phyloP scores from a whole-genome alignment of 176 grass and related monocot genomes.

The Saccharum spontaneum region DNA sequence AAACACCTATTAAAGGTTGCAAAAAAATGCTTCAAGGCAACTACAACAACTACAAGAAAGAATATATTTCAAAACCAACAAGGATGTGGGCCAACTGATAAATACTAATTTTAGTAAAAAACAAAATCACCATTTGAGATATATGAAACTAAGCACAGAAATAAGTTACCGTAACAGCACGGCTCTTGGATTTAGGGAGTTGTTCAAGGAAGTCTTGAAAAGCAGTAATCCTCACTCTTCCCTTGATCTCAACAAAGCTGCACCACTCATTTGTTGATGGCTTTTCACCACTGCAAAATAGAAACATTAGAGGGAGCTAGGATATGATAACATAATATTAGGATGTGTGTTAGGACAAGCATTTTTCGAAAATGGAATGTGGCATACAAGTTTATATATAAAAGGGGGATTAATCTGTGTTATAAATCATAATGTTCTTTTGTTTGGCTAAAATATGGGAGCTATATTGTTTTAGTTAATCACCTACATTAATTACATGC shows the following conservation, averaged over 20 bases:
- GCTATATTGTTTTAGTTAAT: slow-evolving; percentile 11
- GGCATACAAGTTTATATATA: not conserved
- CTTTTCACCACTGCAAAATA: slow-evolving; percentile 69
- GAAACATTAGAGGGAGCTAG: not conserved
- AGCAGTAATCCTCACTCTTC: slow-evolving; percentile 58
- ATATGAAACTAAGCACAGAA: slow-evolving; percentile 15
- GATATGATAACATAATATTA: slow-evolving; percentile 12
- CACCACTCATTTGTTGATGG: slow-evolving; percentile 70
- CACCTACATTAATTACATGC: not conserved
- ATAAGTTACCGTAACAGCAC: slow-evolving; percentile 63
- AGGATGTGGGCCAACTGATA: not conserved
- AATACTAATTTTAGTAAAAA: slow-evolving; percentile 6
- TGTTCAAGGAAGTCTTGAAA: slow-evolving; percentile 82
- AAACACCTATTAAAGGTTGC: not conserved
- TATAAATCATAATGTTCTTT: not conserved
- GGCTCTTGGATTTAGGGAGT: slow-evolving; percentile 64
- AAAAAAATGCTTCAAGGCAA: slow-evolving; percentile 16
- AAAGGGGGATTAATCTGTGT: not conserved
- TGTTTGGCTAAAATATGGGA: slow-evolving; percentile 5
- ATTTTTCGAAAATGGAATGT: not conserved
- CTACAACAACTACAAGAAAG: slow-evolving; percentile 6
- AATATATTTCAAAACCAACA: slow-evolving; percentile 1
- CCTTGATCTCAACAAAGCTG: slow-evolving; percentile 76
- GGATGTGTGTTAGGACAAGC: slow-evolving; percentile 10
- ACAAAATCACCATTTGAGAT: not conserved